Evolutionary conservation across 331 rosid genomes (phyloP).

Genomic region (Malus hybrid): DNA sequence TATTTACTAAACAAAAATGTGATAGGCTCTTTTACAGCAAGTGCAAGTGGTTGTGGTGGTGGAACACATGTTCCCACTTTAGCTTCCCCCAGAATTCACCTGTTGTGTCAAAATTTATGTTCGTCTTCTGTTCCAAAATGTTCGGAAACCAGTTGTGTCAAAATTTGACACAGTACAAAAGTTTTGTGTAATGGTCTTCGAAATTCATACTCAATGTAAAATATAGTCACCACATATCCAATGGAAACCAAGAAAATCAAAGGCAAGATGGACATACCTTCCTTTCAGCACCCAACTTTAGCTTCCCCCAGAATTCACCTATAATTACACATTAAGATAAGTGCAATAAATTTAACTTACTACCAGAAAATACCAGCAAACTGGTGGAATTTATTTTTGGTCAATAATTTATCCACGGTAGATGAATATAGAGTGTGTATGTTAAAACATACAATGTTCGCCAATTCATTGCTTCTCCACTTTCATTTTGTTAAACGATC

Average conservation of each 20-base stretch:
- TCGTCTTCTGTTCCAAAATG: too few relatives aligned
- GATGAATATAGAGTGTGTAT: too few relatives aligned
- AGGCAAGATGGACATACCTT: slow-evolving; percentile 41
- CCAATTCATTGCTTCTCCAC: slow-evolving; percentile 35
- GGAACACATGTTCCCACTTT: too few relatives aligned
- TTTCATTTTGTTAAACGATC: background rate
- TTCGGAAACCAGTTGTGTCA: too few relatives aligned
- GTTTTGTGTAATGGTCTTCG: too few relatives aligned
- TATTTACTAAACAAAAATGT: too few relatives aligned
- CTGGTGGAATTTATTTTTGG: background rate
- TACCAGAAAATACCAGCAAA: background rate
- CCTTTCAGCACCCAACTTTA: slow-evolving; percentile 57
- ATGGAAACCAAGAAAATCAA: background rate
- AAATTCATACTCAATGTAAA: background rate
- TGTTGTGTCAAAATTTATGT: too few relatives aligned
- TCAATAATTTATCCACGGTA: too few relatives aligned
- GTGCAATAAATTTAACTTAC: slow-evolving; percentile 10
- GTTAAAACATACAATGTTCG: slow-evolving; percentile 34
- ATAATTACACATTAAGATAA: slow-evolving; percentile 28
- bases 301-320: slow-evolving; percentile 82
- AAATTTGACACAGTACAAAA: too few relatives aligned
- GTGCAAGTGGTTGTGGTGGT: too few relatives aligned
- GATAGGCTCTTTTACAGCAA: too few relatives aligned
- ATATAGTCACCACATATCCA: background rate
- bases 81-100: too few relatives aligned